Evolutionary conservation across 352 stramenopile species (phyloP), one percentile per base, ranked within the genome.

Genomic region (Blastocystis sp.): DNA sequence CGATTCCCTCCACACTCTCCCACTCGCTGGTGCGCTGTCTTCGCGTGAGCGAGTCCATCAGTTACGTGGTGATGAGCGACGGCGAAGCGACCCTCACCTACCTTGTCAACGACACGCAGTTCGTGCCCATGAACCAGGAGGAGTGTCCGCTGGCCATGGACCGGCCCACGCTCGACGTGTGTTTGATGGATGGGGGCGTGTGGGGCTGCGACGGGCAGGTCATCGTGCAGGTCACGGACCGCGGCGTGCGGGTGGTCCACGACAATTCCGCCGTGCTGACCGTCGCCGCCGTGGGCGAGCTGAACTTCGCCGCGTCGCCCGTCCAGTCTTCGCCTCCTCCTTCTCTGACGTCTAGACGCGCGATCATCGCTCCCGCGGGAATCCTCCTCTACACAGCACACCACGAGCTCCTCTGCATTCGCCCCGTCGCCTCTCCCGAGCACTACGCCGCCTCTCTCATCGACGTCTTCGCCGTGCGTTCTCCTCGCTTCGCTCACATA

Each of bases 51-150:
- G 17, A 59, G 23, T 61, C 43, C 9, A 19, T 60, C 10, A 74
- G 40, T 21, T 52, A 56, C 34, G 40, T 84, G 17, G 74, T 84
- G 43, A 28, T 84, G 74, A 84, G 74, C 41, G 56, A 64, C 21
- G 56, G 40, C 21, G 28, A 41, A 23, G 14, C n/a, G 1, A 84
- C 74, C 19, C 21, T 38, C 9, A 21, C 69, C 19, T 53, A 59
- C 43, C 14, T 2, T 2, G 10, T 84, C 3, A 56, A 84, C 23
- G 60, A 43, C 53, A 34, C n/a, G 23, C 10, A 56, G 21, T 10
- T 84, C 5, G 45, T 59, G 41, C 56, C 59, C 21, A 34, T 84
- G 14, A 28, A 34, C 10, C 48, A 21, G 28, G 74, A 84, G 40
- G 40, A 84, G 14, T 45, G 17, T 38, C 38, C 38, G 19, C 38